Conservation (phyloP, 768 basidiomycete species). For the Boletus huronensis region DNA sequence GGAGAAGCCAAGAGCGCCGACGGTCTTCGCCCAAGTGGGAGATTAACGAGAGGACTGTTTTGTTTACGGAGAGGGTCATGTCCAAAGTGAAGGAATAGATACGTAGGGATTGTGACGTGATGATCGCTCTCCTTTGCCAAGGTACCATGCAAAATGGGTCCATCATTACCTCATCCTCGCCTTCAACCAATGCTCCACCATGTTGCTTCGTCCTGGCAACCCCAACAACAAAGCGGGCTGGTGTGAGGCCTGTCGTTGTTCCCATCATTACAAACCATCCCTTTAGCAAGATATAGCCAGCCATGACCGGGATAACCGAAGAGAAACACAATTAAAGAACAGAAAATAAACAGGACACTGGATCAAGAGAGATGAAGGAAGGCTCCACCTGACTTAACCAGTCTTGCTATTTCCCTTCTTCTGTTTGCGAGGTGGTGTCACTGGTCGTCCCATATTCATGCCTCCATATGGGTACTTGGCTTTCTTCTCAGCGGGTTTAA, state of each 20-base stretch:
- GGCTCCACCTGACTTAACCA: slow-evolving; percentile 33
- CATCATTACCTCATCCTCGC: slow-evolving; percentile 17
- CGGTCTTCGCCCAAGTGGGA: slow-evolving; percentile 8
- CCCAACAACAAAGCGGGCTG: slow-evolving; percentile 7
- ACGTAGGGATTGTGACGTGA: slow-evolving; percentile 26
- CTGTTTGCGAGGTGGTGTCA: slow-evolving; percentile 95
- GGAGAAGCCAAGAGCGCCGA: slow-evolving; percentile 4
- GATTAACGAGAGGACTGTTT: slow-evolving; percentile 17
- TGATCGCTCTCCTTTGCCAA: slow-evolving; percentile 22
- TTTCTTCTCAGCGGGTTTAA: slow-evolving; percentile 99
- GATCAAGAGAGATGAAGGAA: slow-evolving; percentile 26
- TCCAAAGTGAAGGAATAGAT: slow-evolving; percentile 33
- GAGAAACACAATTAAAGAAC: slow-evolving; percentile 25
- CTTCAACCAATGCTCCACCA: slow-evolving; percentile 14
- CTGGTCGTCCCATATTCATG: slow-evolving; percentile 81
- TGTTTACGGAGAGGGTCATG: slow-evolving; percentile 18
- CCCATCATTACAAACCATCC: slow-evolving; percentile 19
- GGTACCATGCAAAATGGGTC: slow-evolving; percentile 22
- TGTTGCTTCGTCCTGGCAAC: slow-evolving; percentile 12
- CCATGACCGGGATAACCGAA: slow-evolving; percentile 23
- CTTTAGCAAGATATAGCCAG: slow-evolving; percentile 30
- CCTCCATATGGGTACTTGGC: slow-evolving; percentile 87
- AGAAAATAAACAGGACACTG: slow-evolving; percentile 31
- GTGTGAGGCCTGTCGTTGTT: slow-evolving; percentile 16
- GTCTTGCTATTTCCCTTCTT: slow-evolving; percentile 93